phyloP scores from a whole-genome alignment of 2,329 filamentous ascomycete genomes.

The Colletotrichum costaricense region DNA sequence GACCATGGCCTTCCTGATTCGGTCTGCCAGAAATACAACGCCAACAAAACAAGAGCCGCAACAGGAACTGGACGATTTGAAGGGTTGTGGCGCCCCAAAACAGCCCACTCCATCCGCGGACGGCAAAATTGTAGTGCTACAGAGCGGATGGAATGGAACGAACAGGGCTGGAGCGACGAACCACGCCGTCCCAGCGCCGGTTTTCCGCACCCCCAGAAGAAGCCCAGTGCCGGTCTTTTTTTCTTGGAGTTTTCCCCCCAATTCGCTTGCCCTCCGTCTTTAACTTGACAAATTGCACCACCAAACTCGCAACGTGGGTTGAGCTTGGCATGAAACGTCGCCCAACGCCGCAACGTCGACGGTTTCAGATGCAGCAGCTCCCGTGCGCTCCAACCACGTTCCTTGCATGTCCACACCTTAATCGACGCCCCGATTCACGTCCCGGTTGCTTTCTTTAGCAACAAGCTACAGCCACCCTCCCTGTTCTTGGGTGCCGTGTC shows the following conservation, averaged over 20 bases:
- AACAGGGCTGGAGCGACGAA: slow-evolving; percentile 22
- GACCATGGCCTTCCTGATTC: slow-evolving; percentile 25
- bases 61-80: slow-evolving; percentile 7
- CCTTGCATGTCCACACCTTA: slow-evolving; percentile 35
- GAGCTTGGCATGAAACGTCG: slow-evolving; percentile 34
- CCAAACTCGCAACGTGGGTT: slow-evolving; percentile 29
- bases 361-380: slow-evolving; percentile 35
- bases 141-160: slow-evolving; percentile 15
- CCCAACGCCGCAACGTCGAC: slow-evolving; percentile 35
- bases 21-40: slow-evolving; percentile 3
- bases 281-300: slow-evolving; percentile 29
- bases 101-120: background rate
- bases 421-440: slow-evolving; percentile 29
- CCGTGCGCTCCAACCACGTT: slow-evolving; percentile 34
- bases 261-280: background rate
- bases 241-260: background rate
- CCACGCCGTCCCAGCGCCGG: slow-evolving; percentile 21
- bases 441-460: slow-evolving; percentile 34
- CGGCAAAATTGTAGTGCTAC: background rate
- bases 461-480: slow-evolving; percentile 27
- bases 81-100: background rate
- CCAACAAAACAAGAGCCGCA: slow-evolving; percentile 32
- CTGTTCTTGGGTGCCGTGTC: slow-evolving; percentile 7
- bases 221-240: background rate
- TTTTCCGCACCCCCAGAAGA: background rate